Conservation (phyloP, 768 basidiomycete species). For the Lactarius trivialis region DNA sequence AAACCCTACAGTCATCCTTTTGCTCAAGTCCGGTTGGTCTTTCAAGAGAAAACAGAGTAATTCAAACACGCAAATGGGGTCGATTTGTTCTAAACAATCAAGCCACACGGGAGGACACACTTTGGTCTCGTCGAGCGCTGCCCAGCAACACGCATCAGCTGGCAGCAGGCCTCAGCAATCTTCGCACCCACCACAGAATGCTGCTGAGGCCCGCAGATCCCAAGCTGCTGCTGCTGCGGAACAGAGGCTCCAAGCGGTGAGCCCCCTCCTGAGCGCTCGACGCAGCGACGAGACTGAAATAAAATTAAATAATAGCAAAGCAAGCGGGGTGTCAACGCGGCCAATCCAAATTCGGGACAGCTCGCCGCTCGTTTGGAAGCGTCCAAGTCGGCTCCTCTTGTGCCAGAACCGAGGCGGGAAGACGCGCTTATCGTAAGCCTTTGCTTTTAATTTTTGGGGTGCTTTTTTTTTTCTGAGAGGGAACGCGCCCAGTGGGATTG, state of each 20-base stretch:
- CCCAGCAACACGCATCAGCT: neutral
- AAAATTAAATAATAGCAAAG: conserved; percentile 29
- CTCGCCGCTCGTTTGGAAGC: conserved; percentile 40
- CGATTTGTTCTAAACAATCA: conserved; percentile 33
- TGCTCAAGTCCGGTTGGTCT: neutral
- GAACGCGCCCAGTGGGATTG: conserved; percentile 40
- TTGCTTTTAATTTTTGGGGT: conserved; percentile 21
- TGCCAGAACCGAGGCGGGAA: conserved; percentile 36
- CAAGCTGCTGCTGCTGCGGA: conserved; percentile 36
- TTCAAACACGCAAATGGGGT: conserved; percentile 29
- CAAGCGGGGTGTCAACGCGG: conserved; percentile 37
- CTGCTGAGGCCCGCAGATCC: conserved; percentile 16
- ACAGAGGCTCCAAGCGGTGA: conserved; percentile 30
- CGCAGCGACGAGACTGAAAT: neutral
- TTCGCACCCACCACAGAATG: neutral
- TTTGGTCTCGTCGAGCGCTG: conserved; percentile 20
- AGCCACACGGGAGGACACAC: conserved; percentile 30
- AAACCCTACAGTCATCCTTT: neutral
- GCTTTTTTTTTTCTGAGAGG: conserved; percentile 26
- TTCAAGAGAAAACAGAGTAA: neutral
- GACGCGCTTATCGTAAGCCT: conserved; percentile 41
- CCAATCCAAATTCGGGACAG: conserved; percentile 42
- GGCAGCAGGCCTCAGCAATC: neutral
- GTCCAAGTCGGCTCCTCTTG: conserved; percentile 32
- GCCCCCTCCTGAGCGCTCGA: conserved; percentile 15